Base-by-base conservation (phyloP, 169 alveolate species). In the Plasmodium inui region DNA sequence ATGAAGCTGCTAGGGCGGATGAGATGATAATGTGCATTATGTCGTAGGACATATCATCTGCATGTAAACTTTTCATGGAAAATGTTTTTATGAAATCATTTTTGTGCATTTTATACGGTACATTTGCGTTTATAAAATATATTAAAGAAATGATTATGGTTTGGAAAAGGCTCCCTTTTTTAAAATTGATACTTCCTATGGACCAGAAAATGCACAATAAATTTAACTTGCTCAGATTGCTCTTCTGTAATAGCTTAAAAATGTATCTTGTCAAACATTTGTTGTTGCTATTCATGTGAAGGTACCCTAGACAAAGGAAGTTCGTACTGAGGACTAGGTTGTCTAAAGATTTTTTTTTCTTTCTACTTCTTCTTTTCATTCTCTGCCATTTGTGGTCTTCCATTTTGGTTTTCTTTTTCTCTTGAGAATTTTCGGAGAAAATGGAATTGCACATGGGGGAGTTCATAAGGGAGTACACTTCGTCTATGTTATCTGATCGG, bases 181-280 rank as follows among this genome's bases (percentile, higher is more conserved):
- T 81, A 81, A 82, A 81, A 55, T 91, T 80, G 22, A 91, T 91
- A 82, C 92, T 44, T 34, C 95, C 95, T 32, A 91, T 72, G 2
- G 92, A 28, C 95, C 95, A 91, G 83, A 91, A 91, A 37, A 91
- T 82, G 14, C 85, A 81, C 28, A 91, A 81, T 22, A 91, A 30
- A 61, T 91, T 91, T 82, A 91, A 78, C 67, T 91, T 91, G 14
- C 55, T 91, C 73, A 91, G 46, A 57, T 82, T 26, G 22, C 82
- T 82, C 44, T 91, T 80, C 72, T 80, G 84, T 46, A 91, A 82
- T 14, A 81, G n/a, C 50, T 81, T 91, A 30, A 81, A 91, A 46
- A 91, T 91, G n/a, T 34, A 50, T 91, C 57, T 91, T 81, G 83
- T 91, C 41, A 91, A 46, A 71, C 32, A 50, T 82, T 28, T 82